A percentile compares a stretch with the other conserved stretches of the same genome.
Evolutionary conservation across 2,329 filamentous ascomycete genomes (phyloP).

Genomic region (Dissoconium aciculare): DNA sequence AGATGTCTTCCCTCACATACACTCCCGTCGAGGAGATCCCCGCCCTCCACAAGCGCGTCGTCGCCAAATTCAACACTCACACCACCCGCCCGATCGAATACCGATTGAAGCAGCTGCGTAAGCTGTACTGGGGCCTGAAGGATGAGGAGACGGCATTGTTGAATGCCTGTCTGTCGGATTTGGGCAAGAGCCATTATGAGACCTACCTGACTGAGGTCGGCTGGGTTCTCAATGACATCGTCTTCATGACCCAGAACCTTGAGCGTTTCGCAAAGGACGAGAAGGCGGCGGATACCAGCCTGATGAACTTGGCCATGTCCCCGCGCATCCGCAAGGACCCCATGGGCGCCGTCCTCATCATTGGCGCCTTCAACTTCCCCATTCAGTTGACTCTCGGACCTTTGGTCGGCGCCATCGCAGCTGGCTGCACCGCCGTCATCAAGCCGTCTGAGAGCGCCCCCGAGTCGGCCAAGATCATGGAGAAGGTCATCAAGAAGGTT

Average conservation of each 20-base stretch:
- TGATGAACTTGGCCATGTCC: slow-evolving; percentile 53
- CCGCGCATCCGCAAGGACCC: slow-evolving; percentile 78
- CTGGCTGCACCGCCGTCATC: slow-evolving; percentile 75
- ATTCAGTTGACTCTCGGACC: slow-evolving; percentile 66
- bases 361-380: slow-evolving; percentile 87
- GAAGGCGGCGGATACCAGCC: slow-evolving; percentile 50
- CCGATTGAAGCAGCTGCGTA: slow-evolving; percentile 71
- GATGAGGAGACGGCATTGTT: slow-evolving; percentile 61
- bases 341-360: slow-evolving; percentile 66
- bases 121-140: slow-evolving; percentile 82
- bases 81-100: slow-evolving; percentile 73
- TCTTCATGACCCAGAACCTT: slow-evolving; percentile 64
- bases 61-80: slow-evolving; percentile 58
- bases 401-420: slow-evolving; percentile 76
- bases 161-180: slow-evolving; percentile 61
- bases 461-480: slow-evolving; percentile 59
- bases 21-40: slow-evolving; percentile 55
- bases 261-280: slow-evolving; percentile 76
- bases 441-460: slow-evolving; percentile 83
- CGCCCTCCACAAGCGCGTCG: slow-evolving; percentile 43
- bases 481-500: slow-evolving; percentile 58
- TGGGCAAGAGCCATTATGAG: slow-evolving; percentile 67
- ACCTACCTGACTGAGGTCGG: slow-evolving; percentile 57
- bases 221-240: slow-evolving; percentile 67
- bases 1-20: no score